Conservation (phyloP, 768 basidiomycete genomes). For the Xanthoconium stramineum region DNA sequence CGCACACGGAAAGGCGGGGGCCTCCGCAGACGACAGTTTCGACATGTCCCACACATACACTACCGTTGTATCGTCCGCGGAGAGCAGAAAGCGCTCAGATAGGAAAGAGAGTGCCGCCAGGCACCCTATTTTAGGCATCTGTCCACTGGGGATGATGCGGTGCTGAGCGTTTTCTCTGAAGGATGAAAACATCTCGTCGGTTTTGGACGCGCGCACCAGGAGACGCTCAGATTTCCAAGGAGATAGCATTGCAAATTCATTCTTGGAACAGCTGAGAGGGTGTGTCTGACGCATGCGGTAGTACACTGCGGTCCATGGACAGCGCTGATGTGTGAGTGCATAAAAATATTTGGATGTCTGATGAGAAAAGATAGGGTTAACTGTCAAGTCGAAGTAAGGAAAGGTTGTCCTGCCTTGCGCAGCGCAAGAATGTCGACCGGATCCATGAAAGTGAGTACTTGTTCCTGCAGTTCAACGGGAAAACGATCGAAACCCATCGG, state of each 20-base stretch:
- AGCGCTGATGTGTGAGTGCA: not conserved
- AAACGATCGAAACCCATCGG: not conserved
- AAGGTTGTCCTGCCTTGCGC: conserved; percentile 5
- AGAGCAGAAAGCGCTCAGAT: conserved; percentile 12
- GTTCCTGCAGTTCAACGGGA: conserved; percentile 5
- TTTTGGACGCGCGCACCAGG: conserved; percentile 7
- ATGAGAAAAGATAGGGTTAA: not conserved
- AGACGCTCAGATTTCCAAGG: not conserved
- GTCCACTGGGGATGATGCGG: not conserved
- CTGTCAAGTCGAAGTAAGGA: not conserved
- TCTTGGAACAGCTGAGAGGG: not conserved
- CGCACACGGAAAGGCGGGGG: conserved; percentile 3
- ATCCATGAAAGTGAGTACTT: not conserved
- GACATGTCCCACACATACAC: conserved; percentile 15
- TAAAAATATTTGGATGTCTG: conserved; percentile 10
- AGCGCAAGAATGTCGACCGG: conserved; percentile 4
- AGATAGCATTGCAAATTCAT: conserved; percentile 1
- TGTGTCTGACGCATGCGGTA: not conserved
- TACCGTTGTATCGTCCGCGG: conserved; percentile 1
- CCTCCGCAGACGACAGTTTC: not conserved
- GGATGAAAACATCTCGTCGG: not conserved
- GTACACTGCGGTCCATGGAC: conserved; percentile 2
- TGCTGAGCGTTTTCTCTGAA: not conserved
- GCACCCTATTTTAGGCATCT: not conserved
- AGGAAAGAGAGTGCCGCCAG: not conserved